A percentile compares a stretch with the other conserved stretches of the same genome.
These are phyloP conservation scores for Cryptococcus maquisensis DNA, from an alignment of 1,284 basidiomycete genomes.

Conservation along the genomic window DNA sequence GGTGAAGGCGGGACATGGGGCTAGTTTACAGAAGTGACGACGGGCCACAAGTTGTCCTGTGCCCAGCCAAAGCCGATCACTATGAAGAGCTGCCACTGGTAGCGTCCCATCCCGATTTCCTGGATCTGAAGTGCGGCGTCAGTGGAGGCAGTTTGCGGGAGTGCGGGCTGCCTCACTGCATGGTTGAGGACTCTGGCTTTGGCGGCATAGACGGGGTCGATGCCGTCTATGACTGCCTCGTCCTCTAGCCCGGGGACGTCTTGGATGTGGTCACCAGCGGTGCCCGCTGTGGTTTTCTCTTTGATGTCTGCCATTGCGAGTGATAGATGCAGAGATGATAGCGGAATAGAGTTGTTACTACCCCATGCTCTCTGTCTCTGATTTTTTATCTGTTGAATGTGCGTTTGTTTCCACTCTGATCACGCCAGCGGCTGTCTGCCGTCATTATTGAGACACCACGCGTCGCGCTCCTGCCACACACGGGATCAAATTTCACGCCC, in stretches of 20 bases:
- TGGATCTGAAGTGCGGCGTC: constrained; percentile 19
- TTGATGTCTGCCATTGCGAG: neutral
- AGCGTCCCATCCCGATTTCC: constrained; percentile 60
- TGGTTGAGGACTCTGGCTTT: constrained; percentile 39
- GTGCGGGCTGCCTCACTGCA: constrained; percentile 14
- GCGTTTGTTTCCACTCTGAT: no score
- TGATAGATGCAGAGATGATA: no score
- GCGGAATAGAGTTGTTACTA: no score
- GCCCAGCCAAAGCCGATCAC: constrained; percentile 52
- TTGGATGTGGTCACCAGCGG: neutral
- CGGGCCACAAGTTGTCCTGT: constrained; percentile 49
- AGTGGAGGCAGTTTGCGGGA: neutral
- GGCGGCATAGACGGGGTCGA: constrained; percentile 39
- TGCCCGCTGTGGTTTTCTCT: neutral
- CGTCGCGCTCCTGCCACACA: no score
- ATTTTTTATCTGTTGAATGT: no score
- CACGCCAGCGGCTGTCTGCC: no score
- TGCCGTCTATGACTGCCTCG: constrained; percentile 22
- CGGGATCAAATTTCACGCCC: no score
- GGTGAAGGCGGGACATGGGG: no score
- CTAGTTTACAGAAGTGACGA: constrained; percentile 20
- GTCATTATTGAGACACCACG: no score
- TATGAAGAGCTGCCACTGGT: constrained; percentile 60
- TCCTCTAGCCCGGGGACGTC: constrained; percentile 5
- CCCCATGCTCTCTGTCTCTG: no score